Evolutionary conservation across 1,284 basidiomycete species (phyloP), one percentile per base, ranked within the genome.

Genomic region (Mycena sp.): DNA sequence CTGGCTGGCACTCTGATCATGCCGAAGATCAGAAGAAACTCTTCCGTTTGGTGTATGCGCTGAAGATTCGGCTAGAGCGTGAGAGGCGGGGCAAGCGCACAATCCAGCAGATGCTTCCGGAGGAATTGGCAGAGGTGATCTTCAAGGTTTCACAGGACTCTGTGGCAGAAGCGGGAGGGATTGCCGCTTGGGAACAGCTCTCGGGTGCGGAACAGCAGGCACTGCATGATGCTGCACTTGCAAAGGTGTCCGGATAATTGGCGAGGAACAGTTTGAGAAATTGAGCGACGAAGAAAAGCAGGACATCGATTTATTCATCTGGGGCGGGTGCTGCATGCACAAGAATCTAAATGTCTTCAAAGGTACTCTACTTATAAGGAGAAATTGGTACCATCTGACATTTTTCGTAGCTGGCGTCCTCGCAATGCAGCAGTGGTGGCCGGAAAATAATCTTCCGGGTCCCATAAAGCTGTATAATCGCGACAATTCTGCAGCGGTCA

Each of bases 1-100:
- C 43, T 3, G 68, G 68, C 9, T 61, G 65, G 48, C 17, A 51
- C 16, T 63, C 67, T 0, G 72, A 74, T 58, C 70, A 74, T 54
- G 71, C 71, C 1, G 62, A 68, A 29, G 73, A 75, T 32, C 72
- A 76, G 61, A 73, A 74, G 50, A 74, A 73, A 19, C 64, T 59
- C 1, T 58, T 58, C 19, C 57, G 57, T 9, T 48, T 58, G 1
- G 49, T 37, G 1, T 28, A 19, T 14, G 57, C n/a, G 9, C 41
- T 44, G 57, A 58, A 58, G 32, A 4, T 14, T 3, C 25, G 41
- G 16, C 28, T 40, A 14, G 57, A 58, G 21, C 30, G 57, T 6
- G 48, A 58, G 37, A 45, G 56, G 3, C 12, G 56, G 23, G 46
- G 56, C 5, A 46, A 58, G 19, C 25, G 16, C 11, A 38, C 46